Base-by-base conservation (phyloP, 2,329 filamentous ascomycete species). In the Arthrocladium fulminans region DNA sequence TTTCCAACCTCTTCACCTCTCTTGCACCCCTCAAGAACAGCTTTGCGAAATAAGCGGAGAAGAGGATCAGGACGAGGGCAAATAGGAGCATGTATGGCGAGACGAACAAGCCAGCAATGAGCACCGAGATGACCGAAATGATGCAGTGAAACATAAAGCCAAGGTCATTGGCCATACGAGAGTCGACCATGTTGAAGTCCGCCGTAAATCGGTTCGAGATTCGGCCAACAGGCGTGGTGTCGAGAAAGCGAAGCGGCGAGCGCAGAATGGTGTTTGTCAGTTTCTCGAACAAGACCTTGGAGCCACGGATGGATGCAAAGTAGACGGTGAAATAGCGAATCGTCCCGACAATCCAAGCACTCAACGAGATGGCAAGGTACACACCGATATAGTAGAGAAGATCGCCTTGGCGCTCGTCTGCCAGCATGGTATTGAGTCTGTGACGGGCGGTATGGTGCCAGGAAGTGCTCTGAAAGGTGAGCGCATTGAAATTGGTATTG, bases 131-230 rank as follows among this genome's bases (percentile, higher is more conserved):
- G 1, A 88, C 68, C 5, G 76, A 73, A 32, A 89, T 69, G 9
- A 77, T 57, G n/a, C 80, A 75, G 57, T 75, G 75, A 19, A 77
- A 66, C 25, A 79, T 73, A 56, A 81, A 79, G 3, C 73, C 74
- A 52, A 87, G 63, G 44, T 84, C 77, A 55, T 76, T 75, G 5
- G 80, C 77, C 43, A 88, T 68, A 29, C 77, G 73, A 5, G 76
- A 80, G 65, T 90, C 86, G 42, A 89, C 76, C 34, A 80, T 74
- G 56, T 82, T 79, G 63, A 90, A 88, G 64, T 90, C 86, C 2
- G 82, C 73, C 0, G 84, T 87, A 62, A 89, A 87, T 1, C 86
- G 76, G 65, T 90, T 90, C 17, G 89, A 70, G 30, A 89, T 78
- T 39, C 86, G 77, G 2, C 86, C 86, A 1, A 88, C 71, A 0